These are phyloP conservation scores for Monosporascus cannonballus DNA, from an alignment of 2,329 filamentous ascomycete species.

Conservation along the genomic window DNA sequence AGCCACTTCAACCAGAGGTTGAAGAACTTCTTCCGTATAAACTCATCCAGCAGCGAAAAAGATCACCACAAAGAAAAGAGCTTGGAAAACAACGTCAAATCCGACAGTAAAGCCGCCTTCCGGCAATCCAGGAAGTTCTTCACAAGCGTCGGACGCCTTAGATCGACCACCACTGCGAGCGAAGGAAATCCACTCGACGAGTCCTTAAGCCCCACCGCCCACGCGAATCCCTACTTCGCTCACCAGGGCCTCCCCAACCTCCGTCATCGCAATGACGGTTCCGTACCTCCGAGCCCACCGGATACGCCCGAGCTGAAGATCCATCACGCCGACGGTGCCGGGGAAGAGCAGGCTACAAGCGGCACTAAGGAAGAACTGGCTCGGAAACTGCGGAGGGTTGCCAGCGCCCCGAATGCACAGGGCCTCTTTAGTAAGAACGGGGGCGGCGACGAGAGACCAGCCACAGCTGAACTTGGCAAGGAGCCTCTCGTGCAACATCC, in stretches of 20 bases:
- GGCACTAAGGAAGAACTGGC: slow-evolving; percentile 92
- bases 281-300: slow-evolving; percentile 85
- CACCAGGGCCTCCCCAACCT: slow-evolving; percentile 92
- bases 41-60: slow-evolving; percentile 32
- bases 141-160: slow-evolving; percentile 76
- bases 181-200: slow-evolving; percentile 90
- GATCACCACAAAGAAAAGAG: slow-evolving; percentile 24
- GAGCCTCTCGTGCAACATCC: slow-evolving; percentile 63
- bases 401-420: slow-evolving; percentile 94
- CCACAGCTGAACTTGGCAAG: slow-evolving; percentile 81
- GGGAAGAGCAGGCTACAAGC: slow-evolving; percentile 62
- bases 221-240: slow-evolving; percentile 94
- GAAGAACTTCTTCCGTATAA: slow-evolving; percentile 68
- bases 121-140: slow-evolving; percentile 86
- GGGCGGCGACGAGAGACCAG: slow-evolving; percentile 60
- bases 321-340: slow-evolving; percentile 58
- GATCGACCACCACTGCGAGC: slow-evolving; percentile 85
- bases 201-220: slow-evolving; percentile 80
- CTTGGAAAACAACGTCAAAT: slow-evolving; percentile 33
- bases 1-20: slow-evolving; percentile 61
- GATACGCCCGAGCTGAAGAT: slow-evolving; percentile 79
- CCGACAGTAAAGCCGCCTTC: slow-evolving; percentile 61
- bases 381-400: slow-evolving; percentile 85
- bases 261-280: slow-evolving; percentile 91
- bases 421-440: slow-evolving; percentile 69